Base-by-base conservation (phyloP, 2,329 filamentous ascomycete genomes). In the Alternaria sp. region DNA sequence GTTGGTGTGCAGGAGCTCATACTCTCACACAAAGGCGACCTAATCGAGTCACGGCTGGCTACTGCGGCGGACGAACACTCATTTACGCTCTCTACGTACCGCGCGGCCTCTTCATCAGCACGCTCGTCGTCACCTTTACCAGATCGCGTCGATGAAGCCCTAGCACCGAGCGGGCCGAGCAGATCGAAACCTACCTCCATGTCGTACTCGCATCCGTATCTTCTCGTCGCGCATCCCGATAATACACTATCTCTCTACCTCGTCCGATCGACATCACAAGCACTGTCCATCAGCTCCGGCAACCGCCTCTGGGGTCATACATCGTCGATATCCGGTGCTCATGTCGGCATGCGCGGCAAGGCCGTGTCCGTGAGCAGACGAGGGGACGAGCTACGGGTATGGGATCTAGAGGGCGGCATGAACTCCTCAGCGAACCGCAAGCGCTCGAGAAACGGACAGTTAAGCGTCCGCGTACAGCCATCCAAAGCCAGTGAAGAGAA, bases 1-100 rank as follows among this genome's bases (percentile, higher is more conserved):
- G 87, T 97, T 15, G 94, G 93, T 3, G 88, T 98, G n/a, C 95
- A 98, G 78, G 95, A 97, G 78, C 83, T 97, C 46, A 89, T 91
- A 61, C 85, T 97, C n/a, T 80, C 80, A 32, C 78, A 78, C 54
- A 76, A 80, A 50, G 86, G 86, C 7, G 80, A 80, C 13, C 76
- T 87, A 0, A 70, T 84, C 1, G 79, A 81, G 36, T 87, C 85
- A 3, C 82, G 85, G 7, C 70, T 86, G 4, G 81, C 85, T 15
- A 84, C 83, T 3, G 84, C 85, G n/a, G 78, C 84, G 17, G 81
- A 84, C 19, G 80, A 83, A 56, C 81, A 82, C 26, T 85, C 83
- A 49, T 81, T 82, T 73, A 66, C 77, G 71, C 54, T 82, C 63
- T 61, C 81, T 9, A 67, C 71, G 13, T 69, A 71, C n/a, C 72